phyloP scores from a whole-genome alignment of 2,329 filamentous ascomycete genomes.

The Aphanoascus verrucosus region DNA sequence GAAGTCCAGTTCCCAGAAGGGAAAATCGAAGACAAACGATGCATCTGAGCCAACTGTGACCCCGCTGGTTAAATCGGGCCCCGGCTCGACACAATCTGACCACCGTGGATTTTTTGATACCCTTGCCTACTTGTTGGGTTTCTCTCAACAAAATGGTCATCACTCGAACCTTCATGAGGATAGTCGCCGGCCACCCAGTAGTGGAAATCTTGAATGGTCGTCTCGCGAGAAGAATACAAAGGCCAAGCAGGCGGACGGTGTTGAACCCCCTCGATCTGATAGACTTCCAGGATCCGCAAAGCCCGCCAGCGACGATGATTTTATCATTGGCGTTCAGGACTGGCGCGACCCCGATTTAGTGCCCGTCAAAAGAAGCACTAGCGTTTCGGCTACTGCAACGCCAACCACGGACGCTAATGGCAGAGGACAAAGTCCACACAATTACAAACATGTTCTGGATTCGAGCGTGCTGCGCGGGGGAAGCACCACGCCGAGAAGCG shows the following conservation, averaged over 20 bases:
- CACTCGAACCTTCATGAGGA: constrained; percentile 32
- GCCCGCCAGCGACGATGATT: constrained; percentile 41
- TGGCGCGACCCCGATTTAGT: constrained; percentile 72
- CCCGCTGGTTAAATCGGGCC: constrained; percentile 16
- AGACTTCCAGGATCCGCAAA: constrained; percentile 17
- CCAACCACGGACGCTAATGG: constrained; percentile 1
- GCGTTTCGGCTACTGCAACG: constrained; percentile 19
- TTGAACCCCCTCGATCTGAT: constrained; percentile 13
- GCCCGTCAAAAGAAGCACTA: constrained; percentile 25
- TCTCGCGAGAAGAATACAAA: constrained; percentile 44
- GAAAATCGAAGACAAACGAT: constrained; percentile 22
- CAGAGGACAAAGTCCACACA: constrained; percentile 17
- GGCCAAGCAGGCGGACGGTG: constrained; percentile 20
- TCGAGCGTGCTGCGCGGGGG: constrained; percentile 46
- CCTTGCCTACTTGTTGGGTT: constrained; percentile 36
- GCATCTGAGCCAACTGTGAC: constrained; percentile 24
- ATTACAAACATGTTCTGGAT: constrained; percentile 23
- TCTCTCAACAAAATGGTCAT: constrained; percentile 24
- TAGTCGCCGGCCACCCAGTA: constrained; percentile 57
- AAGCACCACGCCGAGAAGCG: constrained; percentile 61
- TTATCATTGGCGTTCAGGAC: constrained; percentile 75
- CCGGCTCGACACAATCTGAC: constrained; percentile 14
- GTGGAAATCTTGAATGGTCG: constrained; percentile 62
- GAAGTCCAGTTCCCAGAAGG: constrained; percentile 18
- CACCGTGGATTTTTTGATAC: constrained; percentile 28